phyloP scores from a whole-genome alignment of 345 rosid genomes.

The Corchorus capsularis region DNA sequence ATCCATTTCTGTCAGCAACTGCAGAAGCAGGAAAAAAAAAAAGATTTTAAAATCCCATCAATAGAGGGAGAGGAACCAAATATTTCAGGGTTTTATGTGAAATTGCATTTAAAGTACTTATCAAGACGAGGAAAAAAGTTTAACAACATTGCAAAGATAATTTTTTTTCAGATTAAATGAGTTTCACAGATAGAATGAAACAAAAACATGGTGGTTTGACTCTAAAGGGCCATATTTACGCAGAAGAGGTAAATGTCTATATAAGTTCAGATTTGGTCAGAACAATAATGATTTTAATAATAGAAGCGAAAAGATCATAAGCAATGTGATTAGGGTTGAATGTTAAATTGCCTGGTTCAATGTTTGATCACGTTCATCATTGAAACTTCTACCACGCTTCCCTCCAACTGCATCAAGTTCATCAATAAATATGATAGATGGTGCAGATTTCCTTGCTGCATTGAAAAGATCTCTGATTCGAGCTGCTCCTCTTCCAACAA shows the following conservation, averaged over 20 bases:
- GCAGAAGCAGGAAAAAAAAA: conserved; percentile 27
- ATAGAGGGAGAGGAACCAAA: not conserved
- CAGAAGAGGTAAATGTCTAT: not conserved
- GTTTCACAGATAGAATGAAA: not conserved
- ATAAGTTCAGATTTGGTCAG: not conserved
- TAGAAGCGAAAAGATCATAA: not conserved
- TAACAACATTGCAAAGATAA: not conserved
- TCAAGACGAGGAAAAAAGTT: not conserved
- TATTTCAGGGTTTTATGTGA: not conserved
- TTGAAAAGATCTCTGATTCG: conserved; percentile 88
- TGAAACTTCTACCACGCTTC: conserved; percentile 94
- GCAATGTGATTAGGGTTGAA: conserved; percentile 4
- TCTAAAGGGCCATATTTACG: not conserved
- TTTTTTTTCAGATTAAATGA: not conserved
- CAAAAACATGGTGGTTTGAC: not conserved
- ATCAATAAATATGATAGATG: conserved; percentile 90
- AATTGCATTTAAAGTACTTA: not conserved
- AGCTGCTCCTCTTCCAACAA: conserved; percentile 99
- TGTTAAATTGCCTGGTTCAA: conserved; percentile 69
- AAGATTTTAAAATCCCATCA: conserved; percentile 9
- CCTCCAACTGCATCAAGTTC: conserved; percentile 99
- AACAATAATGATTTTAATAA: not conserved
- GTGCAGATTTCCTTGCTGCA: conserved; percentile 78
- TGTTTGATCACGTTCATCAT: conserved; percentile 97
- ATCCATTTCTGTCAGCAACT: conserved; percentile 99